Evolutionary conservation across 2,329 filamentous ascomycete species (phyloP), one percentile per base, ranked within the genome.

Genomic region (Ophiostoma novo-ulmi): DNA sequence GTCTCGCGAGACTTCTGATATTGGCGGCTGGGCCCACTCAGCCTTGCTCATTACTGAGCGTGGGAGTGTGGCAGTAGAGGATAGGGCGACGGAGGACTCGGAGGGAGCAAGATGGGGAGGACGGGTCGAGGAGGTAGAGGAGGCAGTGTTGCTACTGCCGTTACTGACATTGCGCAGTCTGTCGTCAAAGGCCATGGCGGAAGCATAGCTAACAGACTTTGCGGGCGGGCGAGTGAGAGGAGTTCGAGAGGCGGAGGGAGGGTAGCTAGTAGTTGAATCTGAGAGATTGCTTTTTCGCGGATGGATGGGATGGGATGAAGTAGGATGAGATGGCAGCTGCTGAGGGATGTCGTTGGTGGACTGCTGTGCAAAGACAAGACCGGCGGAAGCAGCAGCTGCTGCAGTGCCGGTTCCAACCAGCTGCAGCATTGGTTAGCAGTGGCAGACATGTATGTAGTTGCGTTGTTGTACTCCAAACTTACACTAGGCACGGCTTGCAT

Each of bases 401-500:
- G 85, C 85, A 79, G 85, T 86, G 78, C 86, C 85, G 75, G 86
- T 84, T 79, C 85, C 86, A 79, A 88, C 84, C 76, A 88, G 85
- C 86, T 88, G 76, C 41, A 8, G 20, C 4, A 14, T 64, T 63
- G 39, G 41, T 26, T 17, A 35, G 55, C 3, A 35, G 22, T 3
- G 2, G 26, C 3, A 31, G 36, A 8, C n/a, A 36, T 35, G 14
- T n/a, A 36, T 5, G 22, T 14, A 31, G 31, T 31, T 31, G 31
- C 31, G 31, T 31, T 31, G 31, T 3, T 35, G 22, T 31, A 38
- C 26, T n/a, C n/a, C 14, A 35, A 48, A 83, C 82, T 83, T 82
- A 83, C 82, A 80, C 81, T 83, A 69, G 79, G 79, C 74, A 80
- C 79, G 69, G 78, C 77, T 75, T 80, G 79, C 79, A 80, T 80